These are phyloP conservation scores for Cronartium quercuum DNA, from an alignment of 1,284 basidiomycete species.

Conservation along the genomic window DNA sequence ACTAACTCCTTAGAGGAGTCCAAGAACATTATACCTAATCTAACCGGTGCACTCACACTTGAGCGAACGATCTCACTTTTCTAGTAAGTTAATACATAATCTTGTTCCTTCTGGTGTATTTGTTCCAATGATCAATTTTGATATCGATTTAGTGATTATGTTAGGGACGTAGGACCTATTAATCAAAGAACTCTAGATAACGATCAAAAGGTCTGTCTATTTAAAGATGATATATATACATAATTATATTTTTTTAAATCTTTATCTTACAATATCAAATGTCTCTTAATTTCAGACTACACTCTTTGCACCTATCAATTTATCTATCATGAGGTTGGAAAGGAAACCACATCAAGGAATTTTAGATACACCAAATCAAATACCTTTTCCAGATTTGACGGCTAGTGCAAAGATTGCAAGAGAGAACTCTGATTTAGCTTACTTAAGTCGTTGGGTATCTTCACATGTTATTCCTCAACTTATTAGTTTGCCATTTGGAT, in stretches of 20 bases:
- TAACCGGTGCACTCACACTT: not conserved
- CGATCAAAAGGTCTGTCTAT: not conserved
- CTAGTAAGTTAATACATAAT: not conserved
- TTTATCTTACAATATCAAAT: too few relatives aligned
- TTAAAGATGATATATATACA: too few relatives aligned
- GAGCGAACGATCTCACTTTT: not conserved
- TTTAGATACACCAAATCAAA: not conserved
- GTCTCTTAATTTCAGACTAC: too few relatives aligned
- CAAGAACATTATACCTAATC: too few relatives aligned
- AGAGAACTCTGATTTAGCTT: not conserved
- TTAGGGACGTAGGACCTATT: not conserved
- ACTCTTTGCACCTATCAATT: not conserved
- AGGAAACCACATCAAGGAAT: not conserved
- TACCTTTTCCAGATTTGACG: not conserved
- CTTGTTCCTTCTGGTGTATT: not conserved
- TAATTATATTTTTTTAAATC: too few relatives aligned
- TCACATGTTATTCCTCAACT: not conserved
- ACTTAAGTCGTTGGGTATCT: not conserved
- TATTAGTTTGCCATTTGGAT: not conserved
- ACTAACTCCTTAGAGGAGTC: too few relatives aligned
- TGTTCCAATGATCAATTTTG: too few relatives aligned
- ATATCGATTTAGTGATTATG: not conserved
- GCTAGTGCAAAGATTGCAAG: not conserved
- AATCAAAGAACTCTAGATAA: not conserved
- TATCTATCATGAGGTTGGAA: not conserved